A percentile compares a stretch with the other conserved stretches of the same genome.
Evolutionary conservation across 2,329 filamentous ascomycete species (phyloP).

Genomic region (Colletotrichum ledebouriae): DNA sequence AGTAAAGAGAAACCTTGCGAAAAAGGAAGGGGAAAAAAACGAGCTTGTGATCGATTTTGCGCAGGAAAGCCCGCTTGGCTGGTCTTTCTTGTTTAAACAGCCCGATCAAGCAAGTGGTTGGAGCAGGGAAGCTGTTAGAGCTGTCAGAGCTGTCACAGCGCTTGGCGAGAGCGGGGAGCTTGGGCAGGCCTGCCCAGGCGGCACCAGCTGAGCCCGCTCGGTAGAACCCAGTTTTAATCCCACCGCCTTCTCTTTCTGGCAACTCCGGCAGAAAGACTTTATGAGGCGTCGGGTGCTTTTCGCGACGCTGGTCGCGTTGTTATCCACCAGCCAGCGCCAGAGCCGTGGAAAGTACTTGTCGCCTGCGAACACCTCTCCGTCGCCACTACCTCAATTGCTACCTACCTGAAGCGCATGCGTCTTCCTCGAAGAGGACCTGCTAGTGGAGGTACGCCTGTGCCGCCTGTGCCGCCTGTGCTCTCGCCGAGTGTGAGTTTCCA

Average conservation of each 20-base stretch:
- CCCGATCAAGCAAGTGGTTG: neutral
- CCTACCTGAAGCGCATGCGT: too few relatives aligned
- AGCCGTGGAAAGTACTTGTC: neutral
- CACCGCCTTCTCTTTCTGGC: conserved; percentile 3
- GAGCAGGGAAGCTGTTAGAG: neutral
- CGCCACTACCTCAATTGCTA: neutral
- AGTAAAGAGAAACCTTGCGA: too few relatives aligned
- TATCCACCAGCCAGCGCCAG: conserved; percentile 5
- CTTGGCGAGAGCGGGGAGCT: neutral
- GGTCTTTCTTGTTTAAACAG: too few relatives aligned
- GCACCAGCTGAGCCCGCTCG: neutral
- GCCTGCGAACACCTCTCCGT: neutral
- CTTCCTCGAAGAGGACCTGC: too few relatives aligned
- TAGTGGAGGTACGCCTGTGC: neutral
- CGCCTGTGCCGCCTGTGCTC: neutral
- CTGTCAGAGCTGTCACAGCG: neutral
- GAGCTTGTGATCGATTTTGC: too few relatives aligned
- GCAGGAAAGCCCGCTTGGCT: too few relatives aligned
- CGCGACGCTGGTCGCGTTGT: conserved; percentile 43
- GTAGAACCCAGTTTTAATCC: neutral
- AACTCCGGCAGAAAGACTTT: conserved; percentile 12
- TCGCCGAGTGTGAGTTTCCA: neutral
- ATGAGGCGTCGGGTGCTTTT: conserved; percentile 27
- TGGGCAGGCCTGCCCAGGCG: neutral
- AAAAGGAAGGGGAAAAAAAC: too few relatives aligned